phyloP scores from a whole-genome alignment of 208 protist species.

The Acanthamoeba healyi region DNA sequence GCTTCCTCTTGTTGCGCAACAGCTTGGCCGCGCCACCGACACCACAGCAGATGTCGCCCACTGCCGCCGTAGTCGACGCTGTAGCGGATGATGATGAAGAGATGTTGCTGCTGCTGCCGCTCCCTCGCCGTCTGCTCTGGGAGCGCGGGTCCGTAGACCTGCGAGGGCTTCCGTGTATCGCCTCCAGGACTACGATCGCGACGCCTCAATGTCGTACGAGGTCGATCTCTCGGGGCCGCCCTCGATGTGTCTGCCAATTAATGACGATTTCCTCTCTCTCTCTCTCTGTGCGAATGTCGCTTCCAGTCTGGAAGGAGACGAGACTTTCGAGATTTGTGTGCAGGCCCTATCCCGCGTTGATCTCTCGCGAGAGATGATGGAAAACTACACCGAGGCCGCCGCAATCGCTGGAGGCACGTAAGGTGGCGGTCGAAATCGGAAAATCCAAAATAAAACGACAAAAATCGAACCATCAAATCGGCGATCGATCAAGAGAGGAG shows the following conservation, averaged over 20 bases:
- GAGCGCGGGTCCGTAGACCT: slow-evolving; percentile 13
- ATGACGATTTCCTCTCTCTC: no score
- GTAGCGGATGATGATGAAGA: not conserved
- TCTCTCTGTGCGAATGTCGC: no score
- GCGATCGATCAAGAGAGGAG: no score
- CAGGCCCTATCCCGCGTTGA: no score
- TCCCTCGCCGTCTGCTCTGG: not conserved
- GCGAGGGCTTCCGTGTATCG: slow-evolving; percentile 3
- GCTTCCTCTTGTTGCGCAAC: slow-evolving; percentile 38
- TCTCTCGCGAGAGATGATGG: no score
- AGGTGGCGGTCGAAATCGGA: not conserved
- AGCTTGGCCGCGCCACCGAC: not conserved
- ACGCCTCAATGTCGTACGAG: not conserved
- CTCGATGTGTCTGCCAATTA: no score
- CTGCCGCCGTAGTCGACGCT: not conserved
- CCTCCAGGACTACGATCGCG: slow-evolving; percentile 28
- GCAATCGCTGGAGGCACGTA: no score
- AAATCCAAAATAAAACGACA: not conserved
- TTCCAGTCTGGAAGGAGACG: no score
- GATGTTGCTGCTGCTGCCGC: not conserved
- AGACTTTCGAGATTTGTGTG: no score
- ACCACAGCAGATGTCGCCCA: slow-evolving; percentile 21
- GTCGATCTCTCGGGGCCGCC: not conserved
- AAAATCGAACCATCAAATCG: not conserved
- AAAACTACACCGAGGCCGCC: no score